A percentile compares a stretch with the other conserved stretches of the same genome.
Conservation (phyloP, 1,284 basidiomycete species). For the Boletellus deceptivus region DNA sequence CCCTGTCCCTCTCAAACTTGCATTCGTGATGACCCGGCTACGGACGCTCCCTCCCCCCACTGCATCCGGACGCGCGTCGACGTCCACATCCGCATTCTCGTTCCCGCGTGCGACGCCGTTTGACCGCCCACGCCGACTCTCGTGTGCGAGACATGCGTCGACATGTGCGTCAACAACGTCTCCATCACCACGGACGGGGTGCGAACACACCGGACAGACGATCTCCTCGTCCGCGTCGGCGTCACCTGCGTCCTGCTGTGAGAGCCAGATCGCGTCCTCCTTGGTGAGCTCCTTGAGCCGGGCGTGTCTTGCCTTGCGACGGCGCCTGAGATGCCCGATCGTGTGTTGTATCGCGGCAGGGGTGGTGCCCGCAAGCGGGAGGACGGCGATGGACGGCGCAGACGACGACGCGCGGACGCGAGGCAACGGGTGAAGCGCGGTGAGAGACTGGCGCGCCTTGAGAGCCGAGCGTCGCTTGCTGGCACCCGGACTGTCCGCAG, state of each 20-base stretch:
- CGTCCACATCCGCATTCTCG: slow-evolving; percentile 32
- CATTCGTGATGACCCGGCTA: slow-evolving; percentile 36
- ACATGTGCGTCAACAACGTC: slow-evolving; percentile 76
- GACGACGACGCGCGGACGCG: slow-evolving; percentile 13
- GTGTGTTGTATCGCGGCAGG: slow-evolving; percentile 50
- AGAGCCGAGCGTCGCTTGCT: slow-evolving; percentile 60
- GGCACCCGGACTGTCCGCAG: slow-evolving; percentile 35
- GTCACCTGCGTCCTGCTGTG: not conserved
- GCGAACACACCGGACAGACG: slow-evolving; percentile 65
- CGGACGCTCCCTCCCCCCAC: slow-evolving; percentile 25
- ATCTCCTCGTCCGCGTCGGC: slow-evolving; percentile 35
- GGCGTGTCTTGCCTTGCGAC: slow-evolving; percentile 59
- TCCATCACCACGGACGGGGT: slow-evolving; percentile 55
- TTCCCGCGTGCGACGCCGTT: slow-evolving; percentile 21
- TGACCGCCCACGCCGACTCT: slow-evolving; percentile 35
- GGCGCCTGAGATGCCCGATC: slow-evolving; percentile 57
- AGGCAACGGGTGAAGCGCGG: slow-evolving; percentile 27
- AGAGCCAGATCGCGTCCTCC: slow-evolving; percentile 45
- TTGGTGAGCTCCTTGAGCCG: slow-evolving; percentile 63
- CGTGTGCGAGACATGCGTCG: slow-evolving; percentile 67
- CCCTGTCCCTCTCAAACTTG: slow-evolving; percentile 47
- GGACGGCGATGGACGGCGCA: not conserved
- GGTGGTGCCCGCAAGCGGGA: slow-evolving; percentile 25
- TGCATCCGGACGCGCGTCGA: slow-evolving; percentile 34
- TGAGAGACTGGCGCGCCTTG: slow-evolving; percentile 58